A percentile compares a stretch with the other conserved stretches of the same genome.
Conservation (phyloP, 2,329 filamentous ascomycete species). For the Hymenoscyphus repandus region DNA sequence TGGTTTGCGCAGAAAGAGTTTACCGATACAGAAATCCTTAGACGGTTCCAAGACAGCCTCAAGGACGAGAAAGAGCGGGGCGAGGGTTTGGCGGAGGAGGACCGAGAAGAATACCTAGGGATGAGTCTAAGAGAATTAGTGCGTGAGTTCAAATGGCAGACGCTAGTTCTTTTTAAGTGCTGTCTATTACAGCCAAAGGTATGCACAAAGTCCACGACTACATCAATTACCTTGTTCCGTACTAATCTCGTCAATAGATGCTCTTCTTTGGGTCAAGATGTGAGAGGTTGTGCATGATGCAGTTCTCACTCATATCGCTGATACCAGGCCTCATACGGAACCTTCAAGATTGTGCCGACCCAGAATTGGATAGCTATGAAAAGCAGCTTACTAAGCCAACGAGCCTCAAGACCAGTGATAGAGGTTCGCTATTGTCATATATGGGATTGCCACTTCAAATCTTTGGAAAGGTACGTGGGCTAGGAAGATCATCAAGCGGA, state of each 20-base stretch:
- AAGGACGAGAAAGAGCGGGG: slow-evolving; percentile 62
- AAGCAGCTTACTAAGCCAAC: slow-evolving; percentile 70
- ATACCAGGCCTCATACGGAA: slow-evolving; percentile 89
- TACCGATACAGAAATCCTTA: slow-evolving; percentile 81
- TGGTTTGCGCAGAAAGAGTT: slow-evolving; percentile 98
- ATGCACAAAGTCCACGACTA: slow-evolving; percentile 7
- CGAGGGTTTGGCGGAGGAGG: slow-evolving; percentile 56
- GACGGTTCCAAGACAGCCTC: slow-evolving; percentile 86
- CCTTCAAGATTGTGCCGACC: slow-evolving; percentile 92
- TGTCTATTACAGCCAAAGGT: slow-evolving; percentile 93
- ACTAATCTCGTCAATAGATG: slow-evolving; percentile 57
- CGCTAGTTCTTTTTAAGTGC: slow-evolving; percentile 88
- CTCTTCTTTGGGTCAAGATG: slow-evolving; percentile 97
- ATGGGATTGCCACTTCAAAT: slow-evolving; percentile 94
- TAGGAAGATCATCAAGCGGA: background rate
- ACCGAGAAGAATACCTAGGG: slow-evolving; percentile 83
- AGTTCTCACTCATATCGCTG: slow-evolving; percentile 92
- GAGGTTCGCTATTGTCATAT: slow-evolving; percentile 81
- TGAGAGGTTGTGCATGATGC: slow-evolving; percentile 94
- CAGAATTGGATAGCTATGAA: slow-evolving; percentile 82
- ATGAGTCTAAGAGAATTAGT: slow-evolving; percentile 85
- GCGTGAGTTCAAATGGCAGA: slow-evolving; percentile 92
- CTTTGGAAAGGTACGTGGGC: slow-evolving; percentile 69
- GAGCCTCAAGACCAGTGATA: slow-evolving; percentile 85
- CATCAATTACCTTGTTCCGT: background rate